Conservation (phyloP, 345 rosid genomes). For the Clausena lansium region DNA sequence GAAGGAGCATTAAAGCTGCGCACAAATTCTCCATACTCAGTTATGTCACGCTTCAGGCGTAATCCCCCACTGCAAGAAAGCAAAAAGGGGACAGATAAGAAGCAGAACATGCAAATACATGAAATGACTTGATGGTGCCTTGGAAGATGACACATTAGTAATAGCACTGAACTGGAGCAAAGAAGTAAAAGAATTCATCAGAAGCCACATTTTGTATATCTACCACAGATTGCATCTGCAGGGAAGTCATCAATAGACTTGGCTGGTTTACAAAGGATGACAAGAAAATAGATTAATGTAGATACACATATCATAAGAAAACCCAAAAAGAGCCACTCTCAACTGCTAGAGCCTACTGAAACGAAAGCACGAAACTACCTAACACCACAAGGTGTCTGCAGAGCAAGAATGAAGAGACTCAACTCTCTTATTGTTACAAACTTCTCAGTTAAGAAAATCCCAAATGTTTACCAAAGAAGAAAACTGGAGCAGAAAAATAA, state of each 20-base stretch:
- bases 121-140: not conserved
- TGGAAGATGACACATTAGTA: not conserved
- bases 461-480: not conserved
- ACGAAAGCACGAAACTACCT: not conserved
- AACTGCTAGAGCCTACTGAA: not conserved
- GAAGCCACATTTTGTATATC: not conserved
- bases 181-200: not conserved
- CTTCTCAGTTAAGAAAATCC: not conserved
- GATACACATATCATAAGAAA: not conserved
- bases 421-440: not conserved
- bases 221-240: not conserved
- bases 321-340: not conserved
- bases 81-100: constrained; percentile 3
- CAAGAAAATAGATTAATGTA: too few relatives aligned
- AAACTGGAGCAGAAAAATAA: not conserved
- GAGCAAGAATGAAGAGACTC: not conserved
- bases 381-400: not conserved
- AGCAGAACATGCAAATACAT: constrained; percentile 15
- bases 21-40: constrained; percentile 85
- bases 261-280: not conserved
- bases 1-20: constrained; percentile 84
- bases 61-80: constrained; percentile 75
- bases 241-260: not conserved
- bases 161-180: not conserved
- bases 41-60: constrained; percentile 93